Evolutionary conservation across 805 yeast genomes (phyloP), one percentile per base, ranked within the genome.

Genomic region (Wickerhamomyces ciferrii): DNA sequence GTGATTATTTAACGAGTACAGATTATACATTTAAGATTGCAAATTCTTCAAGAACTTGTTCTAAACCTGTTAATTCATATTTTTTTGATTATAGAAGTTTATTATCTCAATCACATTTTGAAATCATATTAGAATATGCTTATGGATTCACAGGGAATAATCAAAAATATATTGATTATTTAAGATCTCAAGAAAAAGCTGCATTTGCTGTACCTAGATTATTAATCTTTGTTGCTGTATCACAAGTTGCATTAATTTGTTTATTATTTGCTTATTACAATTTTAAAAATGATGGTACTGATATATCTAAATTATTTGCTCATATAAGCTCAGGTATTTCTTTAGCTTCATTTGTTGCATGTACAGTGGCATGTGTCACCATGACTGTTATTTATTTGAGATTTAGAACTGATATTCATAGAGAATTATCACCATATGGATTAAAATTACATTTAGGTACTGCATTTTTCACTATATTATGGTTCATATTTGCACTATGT

Each of bases 51-150:
- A 18, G 20, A 27, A 27, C 8, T n/a, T 43, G 42, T n/a, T 37
- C 41, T 13, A 21, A 27, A 21, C 38, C 45, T 10, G 18, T 23
- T 10, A 15, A 17, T 0, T 13, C 55, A 25, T 67, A 61, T 47
- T 61, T 68, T 2, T 70, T 77, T 54, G 77, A 78, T 59, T 79
- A 78, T 53, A 60, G 75, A 36, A 54, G 59, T 5, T 68, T 73
- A 46, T 53, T 79, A 35, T 58, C 62, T 2, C 48, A 58, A 0
- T 64, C 71, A 20, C 77, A 78, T 3, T 60, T 78, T 25, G 62
- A 62, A 23, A 68, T 68, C 34, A 72, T 76, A 7, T 58, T 75
- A 44, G 76, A 75, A 4, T 79, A 78, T 54, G 81, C 82, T 0
- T 73, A 68, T 49, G 59, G 66, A 8, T 59, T 51, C n/a, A 54